Percentiles rank a stretch among this genome's conserved stretches.
phyloP scores from a whole-genome alignment of 306 rosid genomes.

The Vigna angularis region DNA sequence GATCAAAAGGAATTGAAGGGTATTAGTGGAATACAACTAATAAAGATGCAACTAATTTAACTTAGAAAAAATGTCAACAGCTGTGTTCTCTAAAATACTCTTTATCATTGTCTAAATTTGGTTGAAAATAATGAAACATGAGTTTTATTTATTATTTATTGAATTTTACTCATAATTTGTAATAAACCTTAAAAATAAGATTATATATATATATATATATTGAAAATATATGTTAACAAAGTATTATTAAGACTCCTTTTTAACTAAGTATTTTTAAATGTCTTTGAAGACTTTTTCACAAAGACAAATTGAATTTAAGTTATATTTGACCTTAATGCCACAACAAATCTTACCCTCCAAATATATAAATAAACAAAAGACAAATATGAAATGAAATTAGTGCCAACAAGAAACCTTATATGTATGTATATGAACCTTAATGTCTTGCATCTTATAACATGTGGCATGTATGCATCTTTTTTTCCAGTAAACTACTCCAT shows the following conservation, averaged over 20 bases:
- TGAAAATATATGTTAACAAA: too few relatives aligned
- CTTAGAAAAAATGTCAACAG: not conserved
- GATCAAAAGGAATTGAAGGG: not conserved
- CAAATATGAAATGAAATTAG: not conserved
- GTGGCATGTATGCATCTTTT: not conserved
- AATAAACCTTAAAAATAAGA: not conserved
- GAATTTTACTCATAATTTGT: not conserved
- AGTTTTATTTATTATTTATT: not conserved
- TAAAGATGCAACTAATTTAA: not conserved
- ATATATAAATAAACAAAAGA: not conserved
- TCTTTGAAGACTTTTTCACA: constrained; percentile 8
- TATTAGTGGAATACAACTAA: not conserved
- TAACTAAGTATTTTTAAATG: not conserved
- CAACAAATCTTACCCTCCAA: constrained; percentile 28
- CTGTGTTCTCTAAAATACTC: not conserved
- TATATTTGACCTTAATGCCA: constrained; percentile 26
- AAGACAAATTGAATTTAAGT: constrained; percentile 38
- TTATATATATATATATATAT: not conserved
- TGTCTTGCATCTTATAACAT: not conserved
- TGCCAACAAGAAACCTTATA: not conserved
- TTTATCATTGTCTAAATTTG: not conserved
- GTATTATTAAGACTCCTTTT: too few relatives aligned
- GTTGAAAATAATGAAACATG: not conserved
- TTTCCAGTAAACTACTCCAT: not conserved
- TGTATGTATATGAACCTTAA: not conserved